Evolutionary conservation across 2,329 filamentous ascomycete genomes (phyloP).

Genomic region (Pseudodiploospora longispora): DNA sequence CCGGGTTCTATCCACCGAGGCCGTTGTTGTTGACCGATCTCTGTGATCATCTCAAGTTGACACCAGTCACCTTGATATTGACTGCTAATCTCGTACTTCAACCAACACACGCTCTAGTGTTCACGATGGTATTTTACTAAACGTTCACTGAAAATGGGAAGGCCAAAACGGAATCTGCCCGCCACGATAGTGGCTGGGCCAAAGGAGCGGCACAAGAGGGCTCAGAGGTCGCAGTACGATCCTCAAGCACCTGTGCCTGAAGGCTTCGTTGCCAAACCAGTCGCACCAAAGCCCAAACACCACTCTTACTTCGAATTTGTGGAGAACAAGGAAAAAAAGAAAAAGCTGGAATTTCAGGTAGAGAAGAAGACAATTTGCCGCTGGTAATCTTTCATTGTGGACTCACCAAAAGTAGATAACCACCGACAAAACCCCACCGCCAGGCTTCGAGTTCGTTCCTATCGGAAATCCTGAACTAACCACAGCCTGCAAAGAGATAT

Average conservation of each 20-base stretch:
- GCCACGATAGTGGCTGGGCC: conserved; percentile 22
- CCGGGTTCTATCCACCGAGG: too few species aligned
- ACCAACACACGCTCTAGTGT: conserved; percentile 1
- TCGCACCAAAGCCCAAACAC: conserved; percentile 43
- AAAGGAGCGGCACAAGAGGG: conserved; percentile 28
- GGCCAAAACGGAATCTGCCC: conserved; percentile 26
- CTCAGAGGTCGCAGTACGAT: conserved; percentile 24
- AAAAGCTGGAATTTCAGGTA: conserved; percentile 57
- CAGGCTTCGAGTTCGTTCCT: conserved; percentile 55
- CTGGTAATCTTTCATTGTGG: conserved; percentile 8
- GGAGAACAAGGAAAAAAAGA: conserved; percentile 56
- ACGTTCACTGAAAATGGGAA: conserved; percentile 22
- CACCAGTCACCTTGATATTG: too few species aligned
- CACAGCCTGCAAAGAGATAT: conserved; percentile 55
- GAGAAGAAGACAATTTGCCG: conserved; percentile 12
- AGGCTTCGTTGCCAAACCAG: conserved; percentile 30
- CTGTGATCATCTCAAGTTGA: too few species aligned
- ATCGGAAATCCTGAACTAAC: conserved; percentile 55
- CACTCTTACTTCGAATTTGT: conserved; percentile 57
- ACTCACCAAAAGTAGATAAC: conserved; percentile 40
- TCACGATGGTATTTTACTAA: conserved; percentile 1
- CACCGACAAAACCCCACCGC: conserved; percentile 42
- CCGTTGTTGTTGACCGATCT: too few species aligned
- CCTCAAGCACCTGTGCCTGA: conserved; percentile 24
- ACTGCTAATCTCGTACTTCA: too few species aligned